Conservation (phyloP, 2,329 filamentous ascomycete genomes). For the Epichloe gansuensis region DNA sequence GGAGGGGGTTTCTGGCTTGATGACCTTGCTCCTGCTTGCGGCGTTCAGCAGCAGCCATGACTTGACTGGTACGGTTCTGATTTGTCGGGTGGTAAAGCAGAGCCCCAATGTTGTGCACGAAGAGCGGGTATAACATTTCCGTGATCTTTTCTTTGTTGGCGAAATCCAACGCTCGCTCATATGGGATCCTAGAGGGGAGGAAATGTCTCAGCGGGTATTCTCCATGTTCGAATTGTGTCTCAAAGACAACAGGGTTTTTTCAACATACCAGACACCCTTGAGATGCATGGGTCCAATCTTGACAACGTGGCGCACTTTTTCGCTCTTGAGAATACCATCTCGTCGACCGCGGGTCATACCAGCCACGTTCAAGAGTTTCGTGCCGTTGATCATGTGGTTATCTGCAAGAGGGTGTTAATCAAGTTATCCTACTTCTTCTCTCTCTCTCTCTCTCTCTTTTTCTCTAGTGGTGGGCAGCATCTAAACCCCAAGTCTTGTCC, state of each 20-base stretch:
- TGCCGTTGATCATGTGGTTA: slow-evolving; percentile 99
- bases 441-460: background rate
- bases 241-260: slow-evolving; percentile 1
- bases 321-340: slow-evolving; percentile 94
- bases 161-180: slow-evolving; percentile 93
- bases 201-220: slow-evolving; percentile 14
- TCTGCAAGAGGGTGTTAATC: slow-evolving; percentile 37
- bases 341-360: slow-evolving; percentile 94
- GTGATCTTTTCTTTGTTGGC: slow-evolving; percentile 99
- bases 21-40: slow-evolving; percentile 59
- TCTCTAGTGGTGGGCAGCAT: too few species aligned
- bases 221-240: slow-evolving; percentile 7
- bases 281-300: slow-evolving; percentile 99
- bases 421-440: background rate
- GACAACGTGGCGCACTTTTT: slow-evolving; percentile 91
- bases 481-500: too few species aligned
- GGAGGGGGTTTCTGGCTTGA: slow-evolving; percentile 47
- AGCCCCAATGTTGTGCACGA: slow-evolving; percentile 93
- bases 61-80: slow-evolving; percentile 66
- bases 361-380: slow-evolving; percentile 90
- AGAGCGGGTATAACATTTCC: slow-evolving; percentile 84
- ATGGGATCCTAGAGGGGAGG: slow-evolving; percentile 65
- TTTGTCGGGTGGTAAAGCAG: slow-evolving; percentile 91
- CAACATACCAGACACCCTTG: slow-evolving; percentile 84
- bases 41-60: slow-evolving; percentile 74